Evolutionary conservation across 78 protist species (phyloP).

Genomic region (Thecamonas trahens): DNA sequence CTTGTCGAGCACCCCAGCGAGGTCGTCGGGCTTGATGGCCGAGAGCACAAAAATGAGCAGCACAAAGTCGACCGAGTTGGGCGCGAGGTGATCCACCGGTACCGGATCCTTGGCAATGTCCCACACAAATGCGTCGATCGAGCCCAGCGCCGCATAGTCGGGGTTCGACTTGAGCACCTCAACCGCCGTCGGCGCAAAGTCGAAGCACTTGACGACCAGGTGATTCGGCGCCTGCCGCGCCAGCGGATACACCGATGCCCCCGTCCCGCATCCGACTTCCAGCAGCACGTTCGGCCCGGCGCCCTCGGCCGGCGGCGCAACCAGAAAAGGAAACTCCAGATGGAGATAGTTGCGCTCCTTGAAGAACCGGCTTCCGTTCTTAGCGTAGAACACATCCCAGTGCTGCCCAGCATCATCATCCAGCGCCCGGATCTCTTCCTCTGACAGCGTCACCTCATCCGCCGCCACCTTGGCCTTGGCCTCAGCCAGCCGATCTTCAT

Average conservation of each 20-base stretch:
- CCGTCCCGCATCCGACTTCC: conserved; percentile 48
- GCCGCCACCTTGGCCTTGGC: background rate
- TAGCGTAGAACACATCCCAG: conserved; percentile 40
- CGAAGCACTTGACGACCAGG: conserved; percentile 3
- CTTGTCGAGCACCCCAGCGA: background rate
- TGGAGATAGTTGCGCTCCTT: conserved; percentile 47
- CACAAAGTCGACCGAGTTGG: conserved; percentile 3
- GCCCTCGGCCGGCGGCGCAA: background rate
- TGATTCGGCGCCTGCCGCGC: background rate
- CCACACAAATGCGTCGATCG: conserved; percentile 15
- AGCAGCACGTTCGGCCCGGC: background rate
- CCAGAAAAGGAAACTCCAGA: conserved; percentile 27
- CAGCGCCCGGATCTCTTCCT: background rate
- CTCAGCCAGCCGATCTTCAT: background rate
- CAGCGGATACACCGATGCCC: conserved; percentile 37
- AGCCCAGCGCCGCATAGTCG: background rate
- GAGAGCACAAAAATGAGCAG: conserved; percentile 32
- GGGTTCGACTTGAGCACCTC: background rate
- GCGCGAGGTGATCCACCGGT: background rate
- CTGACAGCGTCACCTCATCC: background rate
- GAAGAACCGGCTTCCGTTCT: conserved; percentile 24
- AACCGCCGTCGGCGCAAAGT: conserved; percentile 9
- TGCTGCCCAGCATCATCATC: conserved; percentile 9
- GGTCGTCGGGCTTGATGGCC: conserved; percentile 15
- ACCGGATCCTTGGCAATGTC: background rate